Base-by-base conservation (phyloP, 2,329 filamentous ascomycete genomes). In the Lachnellula hyalina region DNA sequence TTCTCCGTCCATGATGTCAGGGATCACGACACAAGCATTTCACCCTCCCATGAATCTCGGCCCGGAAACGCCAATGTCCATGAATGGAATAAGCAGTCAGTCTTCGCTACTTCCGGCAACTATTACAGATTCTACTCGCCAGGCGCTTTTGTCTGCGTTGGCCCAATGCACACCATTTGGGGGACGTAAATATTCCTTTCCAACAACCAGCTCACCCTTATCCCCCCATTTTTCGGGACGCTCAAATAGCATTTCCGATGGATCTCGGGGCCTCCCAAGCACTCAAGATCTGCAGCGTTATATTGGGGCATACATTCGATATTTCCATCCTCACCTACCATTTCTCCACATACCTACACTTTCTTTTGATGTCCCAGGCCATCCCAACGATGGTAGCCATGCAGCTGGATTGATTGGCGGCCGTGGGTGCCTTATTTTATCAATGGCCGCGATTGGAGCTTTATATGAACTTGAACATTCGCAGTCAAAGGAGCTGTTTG, bases 251-350 rank as follows among this genome's bases (percentile, higher is more conserved):
- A 68, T 73, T 59, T 71, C 74, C 64, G 75, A 77, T 62, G 73
- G 78, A 64, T 77, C 74, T 66, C 80, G 75, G 63, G 80, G 75
- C 61, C 79, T 96, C 55, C 92, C 93, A 51, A 90, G 82, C 73
- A 93, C 90, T 35, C 79, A 82, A 68, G 90, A 96, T 69, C 83
- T 97, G 59, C 91, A 95, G 71, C 87, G 90, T 70, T 96, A 92
- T 71, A 89, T 96, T 59, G 85, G 85, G 61, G 87, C 92, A 56
- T 97, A 96, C 73, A 84, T 97, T 66, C 85, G 85, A 61, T 96
- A 90, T 70, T 96, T 96, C 71, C 92, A 96, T 68, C 93, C 93
- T 21, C 93, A 97, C 70, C 74, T 96, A 58, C 93, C 94, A n/a
- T 96, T 97, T 72, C 77, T 96, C 58, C 93, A 97, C 72, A 83